Evolutionary conservation across 2,329 filamentous ascomycete genomes (phyloP).

Genomic region (Cladosporium sp.): DNA sequence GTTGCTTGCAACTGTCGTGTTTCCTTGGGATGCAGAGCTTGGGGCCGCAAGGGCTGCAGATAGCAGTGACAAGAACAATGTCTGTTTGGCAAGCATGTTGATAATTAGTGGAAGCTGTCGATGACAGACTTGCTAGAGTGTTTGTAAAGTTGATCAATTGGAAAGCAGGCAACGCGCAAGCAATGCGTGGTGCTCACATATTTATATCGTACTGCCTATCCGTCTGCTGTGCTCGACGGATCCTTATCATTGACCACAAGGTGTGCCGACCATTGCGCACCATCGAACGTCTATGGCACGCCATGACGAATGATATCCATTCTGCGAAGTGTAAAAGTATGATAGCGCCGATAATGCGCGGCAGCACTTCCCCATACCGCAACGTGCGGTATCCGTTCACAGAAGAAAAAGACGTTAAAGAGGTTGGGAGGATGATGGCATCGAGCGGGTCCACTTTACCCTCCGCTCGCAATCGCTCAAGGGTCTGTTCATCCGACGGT

Average conservation of each 20-base stretch:
- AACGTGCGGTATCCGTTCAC: not conserved
- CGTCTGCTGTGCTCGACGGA: not conserved
- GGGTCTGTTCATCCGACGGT: no score
- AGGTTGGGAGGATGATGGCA: not conserved
- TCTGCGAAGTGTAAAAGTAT: not conserved
- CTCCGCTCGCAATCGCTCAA: not conserved
- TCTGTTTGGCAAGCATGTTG: slow-evolving; percentile 8
- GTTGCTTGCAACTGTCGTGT: not conserved
- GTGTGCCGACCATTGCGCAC: not conserved
- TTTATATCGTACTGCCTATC: not conserved
- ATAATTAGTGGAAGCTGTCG: not conserved
- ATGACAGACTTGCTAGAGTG: no score
- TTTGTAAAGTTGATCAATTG: no score
- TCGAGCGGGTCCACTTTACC: not conserved
- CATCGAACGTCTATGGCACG: not conserved
- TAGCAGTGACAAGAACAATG: not conserved
- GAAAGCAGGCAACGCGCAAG: not conserved
- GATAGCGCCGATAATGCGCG: not conserved
- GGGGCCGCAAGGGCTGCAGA: not conserved
- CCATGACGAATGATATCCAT: slow-evolving; percentile 1
- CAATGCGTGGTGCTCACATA: not conserved
- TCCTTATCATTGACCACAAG: not conserved
- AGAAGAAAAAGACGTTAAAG: slow-evolving; percentile 5
- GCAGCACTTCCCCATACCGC: not conserved
- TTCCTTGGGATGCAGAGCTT: not conserved